phyloP scores from a whole-genome alignment of 441 rosid genomes.

The Croton laevigatus region DNA sequence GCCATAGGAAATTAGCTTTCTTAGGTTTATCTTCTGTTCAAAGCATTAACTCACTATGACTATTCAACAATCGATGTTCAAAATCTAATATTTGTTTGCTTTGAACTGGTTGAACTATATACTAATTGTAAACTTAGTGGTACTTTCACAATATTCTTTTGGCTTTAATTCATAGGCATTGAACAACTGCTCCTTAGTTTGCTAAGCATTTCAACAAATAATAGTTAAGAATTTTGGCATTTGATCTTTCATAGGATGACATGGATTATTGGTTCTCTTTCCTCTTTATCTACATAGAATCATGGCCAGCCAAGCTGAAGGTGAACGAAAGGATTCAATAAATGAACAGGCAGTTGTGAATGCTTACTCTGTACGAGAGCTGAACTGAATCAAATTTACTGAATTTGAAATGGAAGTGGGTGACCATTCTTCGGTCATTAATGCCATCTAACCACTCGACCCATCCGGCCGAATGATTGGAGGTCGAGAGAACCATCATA shows the following conservation, averaged over 20 bases:
- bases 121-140: not conserved
- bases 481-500: slow-evolving; percentile 83
- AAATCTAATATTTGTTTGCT: no score
- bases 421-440: slow-evolving; percentile 78
- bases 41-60: no score
- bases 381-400: slow-evolving; percentile 81
- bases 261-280: not conserved
- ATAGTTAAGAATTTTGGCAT: not conserved
- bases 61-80: no score
- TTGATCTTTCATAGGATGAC: not conserved
- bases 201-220: not conserved
- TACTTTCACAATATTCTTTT: not conserved
- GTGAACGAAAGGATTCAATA: slow-evolving; percentile 44
- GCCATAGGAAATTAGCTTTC: no score
- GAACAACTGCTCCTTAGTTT: not conserved
- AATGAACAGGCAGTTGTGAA: slow-evolving; percentile 78
- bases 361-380: slow-evolving; percentile 57
- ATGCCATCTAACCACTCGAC: slow-evolving; percentile 81
- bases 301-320: slow-evolving; percentile 60
- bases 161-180: not conserved
- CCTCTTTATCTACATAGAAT: slow-evolving; percentile 11
- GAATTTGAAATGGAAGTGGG: slow-evolving; percentile 93
- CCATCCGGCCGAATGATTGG: slow-evolving; percentile 85
- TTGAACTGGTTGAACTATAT: no score
- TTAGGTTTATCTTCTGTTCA: no score